These are phyloP conservation scores for Clausena lansium DNA, from an alignment of 345 rosid species.

Conservation along the genomic window DNA sequence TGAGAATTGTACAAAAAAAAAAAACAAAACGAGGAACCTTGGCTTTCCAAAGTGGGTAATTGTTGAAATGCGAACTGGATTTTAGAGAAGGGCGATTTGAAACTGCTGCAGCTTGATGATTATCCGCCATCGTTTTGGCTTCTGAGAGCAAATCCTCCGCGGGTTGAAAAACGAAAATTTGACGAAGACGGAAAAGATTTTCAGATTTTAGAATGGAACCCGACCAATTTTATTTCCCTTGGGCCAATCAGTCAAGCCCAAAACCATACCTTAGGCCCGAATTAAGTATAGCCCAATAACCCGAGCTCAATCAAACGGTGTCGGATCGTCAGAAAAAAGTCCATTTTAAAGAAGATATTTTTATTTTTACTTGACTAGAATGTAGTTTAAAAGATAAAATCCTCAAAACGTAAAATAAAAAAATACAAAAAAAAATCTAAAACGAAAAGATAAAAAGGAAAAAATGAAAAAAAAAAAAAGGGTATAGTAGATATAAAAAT, in stretches of 20 bases:
- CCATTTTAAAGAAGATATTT: not conserved
- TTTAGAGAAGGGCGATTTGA: conserved; percentile 43
- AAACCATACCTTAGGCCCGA: no score
- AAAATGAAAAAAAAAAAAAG: conserved; percentile 1
- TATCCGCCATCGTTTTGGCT: not conserved
- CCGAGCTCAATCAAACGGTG: not conserved
- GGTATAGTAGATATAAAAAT: not conserved
- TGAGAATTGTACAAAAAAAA: not conserved
- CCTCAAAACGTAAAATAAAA: no score
- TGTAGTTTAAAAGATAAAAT: no score
- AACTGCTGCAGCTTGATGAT: not conserved
- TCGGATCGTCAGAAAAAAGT: not conserved
- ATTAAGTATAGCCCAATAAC: not conserved
- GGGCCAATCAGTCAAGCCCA: not conserved
- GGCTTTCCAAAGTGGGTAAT: conserved; percentile 48
- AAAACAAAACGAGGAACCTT: conserved; percentile 49
- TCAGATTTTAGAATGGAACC: not conserved
- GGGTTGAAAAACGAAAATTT: not conserved
- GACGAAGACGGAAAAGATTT: not conserved
- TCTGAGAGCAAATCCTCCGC: not conserved
- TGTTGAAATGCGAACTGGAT: conserved; percentile 39
- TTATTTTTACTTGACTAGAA: not conserved
- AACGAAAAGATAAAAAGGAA: not conserved
- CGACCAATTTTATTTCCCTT: not conserved
- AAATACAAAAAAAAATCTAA: not conserved